Evolutionary conservation across 331 rosid genomes (phyloP).

Genomic region (Pyrus hybrid): DNA sequence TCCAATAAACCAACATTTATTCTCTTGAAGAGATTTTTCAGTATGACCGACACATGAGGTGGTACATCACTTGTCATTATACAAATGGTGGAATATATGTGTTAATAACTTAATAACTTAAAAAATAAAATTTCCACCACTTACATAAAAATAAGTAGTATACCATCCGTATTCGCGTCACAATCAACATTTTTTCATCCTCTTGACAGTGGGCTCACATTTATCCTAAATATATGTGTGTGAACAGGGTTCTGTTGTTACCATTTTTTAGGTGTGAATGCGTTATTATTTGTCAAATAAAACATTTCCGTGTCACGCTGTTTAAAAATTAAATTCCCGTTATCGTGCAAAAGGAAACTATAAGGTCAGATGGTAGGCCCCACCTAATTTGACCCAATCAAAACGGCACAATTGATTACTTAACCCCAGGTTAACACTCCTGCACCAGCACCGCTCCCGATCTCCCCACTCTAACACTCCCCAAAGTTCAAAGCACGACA

Average conservation of each 20-base stretch:
- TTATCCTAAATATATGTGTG: neutral
- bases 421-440: neutral
- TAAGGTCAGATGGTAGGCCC: neutral
- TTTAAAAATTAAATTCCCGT: neutral
- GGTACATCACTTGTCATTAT: accelerated
- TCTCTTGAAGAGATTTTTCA: too few relatives aligned
- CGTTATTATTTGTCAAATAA: neutral
- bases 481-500: neutral
- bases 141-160: too few relatives aligned
- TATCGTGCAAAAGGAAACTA: neutral
- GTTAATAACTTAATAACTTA: too few relatives aligned
- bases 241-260: neutral
- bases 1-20: too few relatives aligned
- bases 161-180: too few relatives aligned
- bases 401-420: neutral
- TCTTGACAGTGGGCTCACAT: too few relatives aligned
- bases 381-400: neutral
- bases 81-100: too few relatives aligned
- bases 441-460: neutral
- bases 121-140: too few relatives aligned
- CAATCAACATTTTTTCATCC: too few relatives aligned
- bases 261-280: neutral
- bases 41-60: too few relatives aligned
- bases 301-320: neutral
- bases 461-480: neutral